These are phyloP conservation scores for Colletotrichum horii DNA, from an alignment of 2,329 filamentous ascomycete species.

Conservation along the genomic window DNA sequence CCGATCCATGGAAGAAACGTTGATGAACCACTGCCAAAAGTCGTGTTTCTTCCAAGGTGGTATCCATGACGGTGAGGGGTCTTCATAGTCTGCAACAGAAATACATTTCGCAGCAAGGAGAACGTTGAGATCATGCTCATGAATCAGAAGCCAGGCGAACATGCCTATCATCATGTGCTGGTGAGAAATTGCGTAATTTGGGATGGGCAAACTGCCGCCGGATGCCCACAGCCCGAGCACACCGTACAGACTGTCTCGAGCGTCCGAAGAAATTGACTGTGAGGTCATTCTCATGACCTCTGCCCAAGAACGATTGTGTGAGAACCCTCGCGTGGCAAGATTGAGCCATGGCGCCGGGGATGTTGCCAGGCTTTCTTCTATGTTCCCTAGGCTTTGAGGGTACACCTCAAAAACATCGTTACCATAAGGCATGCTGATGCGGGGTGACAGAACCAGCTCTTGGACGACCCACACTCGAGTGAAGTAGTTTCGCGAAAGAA, in stretches of 20 bases:
- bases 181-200: background rate
- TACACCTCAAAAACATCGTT: background rate
- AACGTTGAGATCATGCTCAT: background rate
- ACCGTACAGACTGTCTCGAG: background rate
- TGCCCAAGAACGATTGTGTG: background rate
- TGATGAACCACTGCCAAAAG: background rate
- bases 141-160: background rate
- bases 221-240: background rate
- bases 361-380: background rate
- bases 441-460: background rate
- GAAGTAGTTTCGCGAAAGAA: background rate
- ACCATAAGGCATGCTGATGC: background rate
- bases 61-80: background rate
- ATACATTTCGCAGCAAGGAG: background rate
- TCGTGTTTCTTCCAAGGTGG: background rate
- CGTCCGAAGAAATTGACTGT: background rate
- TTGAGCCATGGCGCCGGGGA: background rate
- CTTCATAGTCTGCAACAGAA: background rate
- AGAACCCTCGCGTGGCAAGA: background rate
- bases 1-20: background rate
- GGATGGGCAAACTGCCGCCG: too few species aligned
- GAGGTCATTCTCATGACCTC: background rate
- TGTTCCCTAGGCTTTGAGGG: background rate
- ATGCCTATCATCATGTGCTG: background rate
- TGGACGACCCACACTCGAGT: background rate